These are phyloP conservation scores for Rosa hybrid DNA, from an alignment of 331 rosid species.

Conservation along the genomic window DNA sequence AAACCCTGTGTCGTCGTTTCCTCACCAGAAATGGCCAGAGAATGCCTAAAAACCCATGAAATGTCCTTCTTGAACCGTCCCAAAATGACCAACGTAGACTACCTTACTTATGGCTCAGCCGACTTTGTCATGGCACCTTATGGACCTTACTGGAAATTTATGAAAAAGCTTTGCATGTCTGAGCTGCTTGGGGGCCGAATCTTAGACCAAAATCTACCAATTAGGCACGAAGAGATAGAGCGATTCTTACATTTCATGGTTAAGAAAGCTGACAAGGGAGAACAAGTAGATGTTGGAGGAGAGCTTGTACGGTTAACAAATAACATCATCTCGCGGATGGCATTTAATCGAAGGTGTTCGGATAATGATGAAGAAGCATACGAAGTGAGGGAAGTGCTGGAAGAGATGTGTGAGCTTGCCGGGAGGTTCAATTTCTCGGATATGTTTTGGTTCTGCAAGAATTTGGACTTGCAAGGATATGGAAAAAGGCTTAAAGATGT, in stretches of 20 bases:
- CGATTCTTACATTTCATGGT: slow-evolving; percentile 26
- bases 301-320: slow-evolving; percentile 42
- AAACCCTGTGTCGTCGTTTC: slow-evolving; percentile 53
- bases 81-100: slow-evolving; percentile 31
- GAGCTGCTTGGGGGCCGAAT: slow-evolving; percentile 57
- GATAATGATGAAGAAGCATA: slow-evolving; percentile 41
- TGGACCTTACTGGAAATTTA: slow-evolving; percentile 74
- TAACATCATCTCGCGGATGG: slow-evolving; percentile 55
- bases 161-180: slow-evolving; percentile 63
- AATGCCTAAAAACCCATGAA: slow-evolving; percentile 58
- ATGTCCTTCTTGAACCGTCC: slow-evolving; percentile 53
- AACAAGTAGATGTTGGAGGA: slow-evolving; percentile 42
- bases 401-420: slow-evolving; percentile 37
- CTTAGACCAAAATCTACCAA: slow-evolving; percentile 34
- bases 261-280: slow-evolving; percentile 31
- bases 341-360: slow-evolving; percentile 33
- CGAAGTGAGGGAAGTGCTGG: slow-evolving; percentile 46
- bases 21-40: slow-evolving; percentile 48
- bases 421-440: slow-evolving; percentile 60
- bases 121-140: slow-evolving; percentile 57
- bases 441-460: slow-evolving; percentile 57
- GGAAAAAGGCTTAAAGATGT: slow-evolving; percentile 38
- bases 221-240: slow-evolving; percentile 45
- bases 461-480: slow-evolving; percentile 65
- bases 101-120: slow-evolving; percentile 54